These are phyloP conservation scores for Suhomyces bolitotheri DNA, from an alignment of 1,139 yeast species.

Conservation along the genomic window DNA sequence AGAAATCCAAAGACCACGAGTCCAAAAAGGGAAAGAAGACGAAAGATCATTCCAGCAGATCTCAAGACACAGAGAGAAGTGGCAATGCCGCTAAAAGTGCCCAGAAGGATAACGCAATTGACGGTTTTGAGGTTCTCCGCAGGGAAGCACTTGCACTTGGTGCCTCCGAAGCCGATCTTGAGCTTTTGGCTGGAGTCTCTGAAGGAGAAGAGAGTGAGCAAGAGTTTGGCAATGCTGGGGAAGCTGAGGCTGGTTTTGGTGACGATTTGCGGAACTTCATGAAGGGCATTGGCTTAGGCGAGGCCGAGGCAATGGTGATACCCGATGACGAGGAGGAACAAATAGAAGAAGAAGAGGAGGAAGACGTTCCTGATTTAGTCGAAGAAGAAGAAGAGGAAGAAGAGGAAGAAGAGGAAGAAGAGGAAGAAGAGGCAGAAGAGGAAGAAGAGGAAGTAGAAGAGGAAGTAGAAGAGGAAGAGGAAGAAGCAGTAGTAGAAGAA, in stretches of 20 bases:
- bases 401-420: slow-evolving; percentile 29
- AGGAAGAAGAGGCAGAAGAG: slow-evolving; percentile 26
- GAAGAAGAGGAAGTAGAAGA: slow-evolving; percentile 28
- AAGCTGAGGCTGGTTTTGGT: slow-evolving; percentile 49
- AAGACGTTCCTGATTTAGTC: slow-evolving; percentile 23
- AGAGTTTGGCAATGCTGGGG: slow-evolving; percentile 45
- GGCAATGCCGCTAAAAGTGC: slow-evolving; percentile 7
- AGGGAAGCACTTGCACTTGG: slow-evolving; percentile 71
- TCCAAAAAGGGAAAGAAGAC: slow-evolving; percentile 7
- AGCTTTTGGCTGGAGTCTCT: slow-evolving; percentile 50
- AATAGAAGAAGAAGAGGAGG: slow-evolving; percentile 26
- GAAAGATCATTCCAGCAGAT: slow-evolving; percentile 7
- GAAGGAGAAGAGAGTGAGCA: slow-evolving; percentile 64
- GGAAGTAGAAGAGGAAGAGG: slow-evolving; percentile 24
- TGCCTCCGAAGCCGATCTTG: slow-evolving; percentile 67
- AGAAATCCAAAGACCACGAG: slow-evolving; percentile 6
- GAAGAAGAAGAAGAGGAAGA: slow-evolving; percentile 23
- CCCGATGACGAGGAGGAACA: slow-evolving; percentile 34
- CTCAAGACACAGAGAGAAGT: slow-evolving; percentile 9
- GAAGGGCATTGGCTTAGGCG: slow-evolving; percentile 63
- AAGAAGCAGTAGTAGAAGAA: slow-evolving; percentile 21
- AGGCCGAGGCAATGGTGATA: slow-evolving; percentile 35
- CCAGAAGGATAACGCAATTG: slow-evolving; percentile 14
- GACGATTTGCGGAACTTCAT: slow-evolving; percentile 65
- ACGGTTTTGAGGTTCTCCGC: slow-evolving; percentile 39